Evolutionary conservation across 2,329 filamentous ascomycete genomes (phyloP), one percentile per base, ranked within the genome.

Genomic region (Chrysoporthe cubensis): DNA sequence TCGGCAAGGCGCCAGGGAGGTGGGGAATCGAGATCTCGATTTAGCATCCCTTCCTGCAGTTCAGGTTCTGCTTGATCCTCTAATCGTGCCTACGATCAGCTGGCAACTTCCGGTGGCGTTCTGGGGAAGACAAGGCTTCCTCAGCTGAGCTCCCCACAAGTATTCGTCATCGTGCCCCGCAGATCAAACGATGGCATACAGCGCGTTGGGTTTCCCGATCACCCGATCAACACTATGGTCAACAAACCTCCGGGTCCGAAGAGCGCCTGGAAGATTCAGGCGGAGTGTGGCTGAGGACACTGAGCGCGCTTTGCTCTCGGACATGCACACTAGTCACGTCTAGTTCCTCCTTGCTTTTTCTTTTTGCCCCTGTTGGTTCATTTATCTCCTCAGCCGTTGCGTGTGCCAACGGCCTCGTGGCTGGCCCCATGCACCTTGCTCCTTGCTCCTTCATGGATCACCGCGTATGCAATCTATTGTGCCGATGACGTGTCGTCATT

Each of bases 111-210:
- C 54, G 40, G 42, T 44, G 57, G 42, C 37, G 57, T 44, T 60
- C 57, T 60, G 57, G 37, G 40, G 57, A 60, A 44, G 57, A 43
- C 18, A 13, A 46, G 62, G 62, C 37, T 50, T 44, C 21, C 59
- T 57, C 50, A 56, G 50, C 48, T 44, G 52, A 43, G 37, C 46
- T 64, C 50, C 42, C 62, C 50, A 64, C 62, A 46, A 37, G 40
- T 21, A 34, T 43, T 64, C 62, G 62, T 64, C 60, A 64, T 57
- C 50, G 42, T 18, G 50, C 32, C 50, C 62, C 42, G 52, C 50
- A 56, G 43, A 46, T 46, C 37, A 58, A 34, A 64, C 34, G 8
- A 57, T n/a, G 11, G 11, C 34, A n/a, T 8, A 40, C 62, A 43
- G 14, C 60, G 16, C 43, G 2, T 32, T 32, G 58, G 21, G 34